Conservation (phyloP, 768 basidiomycete species). For the Candolleomyces aberdarensis region DNA sequence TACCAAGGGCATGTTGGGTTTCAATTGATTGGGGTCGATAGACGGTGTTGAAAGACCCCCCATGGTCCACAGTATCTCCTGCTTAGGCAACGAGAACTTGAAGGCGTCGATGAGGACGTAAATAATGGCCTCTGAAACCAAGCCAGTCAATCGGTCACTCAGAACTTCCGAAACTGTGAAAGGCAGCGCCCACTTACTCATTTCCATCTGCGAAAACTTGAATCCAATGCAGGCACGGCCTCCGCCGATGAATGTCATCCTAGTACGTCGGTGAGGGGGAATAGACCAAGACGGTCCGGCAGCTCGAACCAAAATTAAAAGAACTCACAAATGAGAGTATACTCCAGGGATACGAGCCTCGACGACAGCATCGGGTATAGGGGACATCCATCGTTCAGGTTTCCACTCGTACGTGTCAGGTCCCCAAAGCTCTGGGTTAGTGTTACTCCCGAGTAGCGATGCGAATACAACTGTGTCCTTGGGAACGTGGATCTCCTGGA, state of each 20-base stretch:
- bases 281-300: background rate
- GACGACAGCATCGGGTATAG: slow-evolving; percentile 20
- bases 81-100: background rate
- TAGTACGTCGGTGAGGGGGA: background rate
- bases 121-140: slow-evolving; percentile 11
- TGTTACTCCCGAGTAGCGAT: slow-evolving; percentile 1
- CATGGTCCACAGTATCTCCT: slow-evolving; percentile 12
- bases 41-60: slow-evolving; percentile 1
- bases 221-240: slow-evolving; percentile 32
- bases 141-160: too few species aligned
- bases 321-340: slow-evolving; percentile 36
- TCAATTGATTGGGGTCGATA: slow-evolving; percentile 43
- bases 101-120: slow-evolving; percentile 10
- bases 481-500: slow-evolving; percentile 29
- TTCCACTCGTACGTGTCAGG: slow-evolving; percentile 45
- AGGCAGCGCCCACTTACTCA: slow-evolving; percentile 33
- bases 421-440: slow-evolving; percentile 12
- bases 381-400: slow-evolving; percentile 46
- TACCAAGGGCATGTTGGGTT: slow-evolving; percentile 37
- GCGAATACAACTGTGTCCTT: slow-evolving; percentile 29
- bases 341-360: slow-evolving; percentile 40
- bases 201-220: slow-evolving; percentile 53
- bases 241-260: slow-evolving; percentile 19
- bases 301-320: background rate
- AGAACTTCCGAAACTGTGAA: too few species aligned